phyloP scores from a whole-genome alignment of 306 rosid species.

The Hippophae gyantsensis region DNA sequence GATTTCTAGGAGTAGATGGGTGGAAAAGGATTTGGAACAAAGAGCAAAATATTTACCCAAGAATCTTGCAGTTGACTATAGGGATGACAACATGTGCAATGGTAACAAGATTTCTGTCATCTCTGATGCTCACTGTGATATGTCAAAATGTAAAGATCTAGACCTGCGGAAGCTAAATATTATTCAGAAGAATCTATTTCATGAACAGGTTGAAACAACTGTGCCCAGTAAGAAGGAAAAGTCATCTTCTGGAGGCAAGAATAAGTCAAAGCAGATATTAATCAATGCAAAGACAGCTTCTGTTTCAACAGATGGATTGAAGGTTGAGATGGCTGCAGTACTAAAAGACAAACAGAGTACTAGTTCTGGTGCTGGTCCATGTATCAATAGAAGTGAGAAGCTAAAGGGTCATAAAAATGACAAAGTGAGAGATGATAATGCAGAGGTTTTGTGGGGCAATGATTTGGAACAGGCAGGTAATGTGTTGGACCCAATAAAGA shows the following conservation, averaged over 20 bases:
- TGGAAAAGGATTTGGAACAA: conserved; percentile 25
- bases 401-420: conserved; percentile 28
- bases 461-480: conserved; percentile 24
- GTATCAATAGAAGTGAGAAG: conserved; percentile 34
- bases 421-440: conserved; percentile 26
- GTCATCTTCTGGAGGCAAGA: conserved; percentile 26
- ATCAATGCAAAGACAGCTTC: conserved; percentile 19
- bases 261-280: conserved; percentile 29
- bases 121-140: conserved; percentile 21
- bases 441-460: conserved; percentile 24
- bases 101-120: conserved; percentile 18
- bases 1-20: conserved; percentile 23
- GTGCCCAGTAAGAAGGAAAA: conserved; percentile 19
- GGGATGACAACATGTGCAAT: conserved; percentile 21
- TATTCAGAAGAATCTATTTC: conserved; percentile 22
- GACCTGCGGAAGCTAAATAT: conserved; percentile 26
- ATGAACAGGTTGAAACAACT: conserved; percentile 9
- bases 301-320: conserved; percentile 26
- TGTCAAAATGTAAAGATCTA: conserved; percentile 20
- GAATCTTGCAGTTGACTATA: conserved; percentile 20
- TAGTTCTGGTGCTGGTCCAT: conserved; percentile 21
- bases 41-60: conserved; percentile 17
- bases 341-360: conserved; percentile 31
- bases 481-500: conserved; percentile 23
- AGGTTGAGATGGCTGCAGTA: conserved; percentile 24